Percentiles rank a stretch among this genome's conserved stretches.
phyloP scores from a whole-genome alignment of 129 eudicot genomes.

The Glebionis coronaria region DNA sequence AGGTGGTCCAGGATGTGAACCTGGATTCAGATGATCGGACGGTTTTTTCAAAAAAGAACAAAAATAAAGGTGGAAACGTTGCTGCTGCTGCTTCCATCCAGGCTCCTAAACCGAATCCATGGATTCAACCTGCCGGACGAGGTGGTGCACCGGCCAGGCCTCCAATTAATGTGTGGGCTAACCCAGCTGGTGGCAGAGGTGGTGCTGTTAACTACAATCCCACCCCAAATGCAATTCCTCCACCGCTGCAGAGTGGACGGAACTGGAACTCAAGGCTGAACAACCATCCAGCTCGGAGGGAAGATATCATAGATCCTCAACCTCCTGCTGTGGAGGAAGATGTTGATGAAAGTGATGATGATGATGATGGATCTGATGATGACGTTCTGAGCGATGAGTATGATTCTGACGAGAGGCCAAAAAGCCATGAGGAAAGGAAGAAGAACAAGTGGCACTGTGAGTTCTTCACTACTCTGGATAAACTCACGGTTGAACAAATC shows the following conservation, averaged over 20 bases:
- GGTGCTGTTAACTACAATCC: slow-evolving; percentile 19
- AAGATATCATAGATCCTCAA: not conserved
- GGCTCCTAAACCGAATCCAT: slow-evolving; percentile 34
- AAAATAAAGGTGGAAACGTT: slow-evolving; percentile 38
- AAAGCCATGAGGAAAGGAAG: slow-evolving; percentile 57
- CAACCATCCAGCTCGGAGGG: slow-evolving; percentile 8
- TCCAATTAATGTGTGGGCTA: slow-evolving; percentile 34
- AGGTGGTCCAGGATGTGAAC: not conserved
- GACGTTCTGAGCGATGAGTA: slow-evolving; percentile 43
- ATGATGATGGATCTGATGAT: slow-evolving; percentile 35
- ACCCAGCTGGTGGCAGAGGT: slow-evolving; percentile 48
- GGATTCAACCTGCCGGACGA: slow-evolving; percentile 29
- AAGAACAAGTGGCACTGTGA: slow-evolving; percentile 44
- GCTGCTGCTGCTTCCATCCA: slow-evolving; percentile 32
- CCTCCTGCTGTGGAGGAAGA: slow-evolving; percentile 24
- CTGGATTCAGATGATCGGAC: slow-evolving; percentile 61
- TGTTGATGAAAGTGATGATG: slow-evolving; percentile 30
- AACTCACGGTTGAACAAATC: slow-evolving; percentile 47
- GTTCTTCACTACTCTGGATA: slow-evolving; percentile 46
- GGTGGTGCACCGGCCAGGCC: slow-evolving; percentile 36
- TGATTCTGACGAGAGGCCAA: slow-evolving; percentile 62
- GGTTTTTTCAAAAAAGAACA: slow-evolving; percentile 46
- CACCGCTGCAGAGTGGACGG: slow-evolving; percentile 65
- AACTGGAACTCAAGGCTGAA: slow-evolving; percentile 43
- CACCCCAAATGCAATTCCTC: slow-evolving; percentile 35